Conservation (phyloP, 768 basidiomycete genomes). For the Mycena rebaudengoi region DNA sequence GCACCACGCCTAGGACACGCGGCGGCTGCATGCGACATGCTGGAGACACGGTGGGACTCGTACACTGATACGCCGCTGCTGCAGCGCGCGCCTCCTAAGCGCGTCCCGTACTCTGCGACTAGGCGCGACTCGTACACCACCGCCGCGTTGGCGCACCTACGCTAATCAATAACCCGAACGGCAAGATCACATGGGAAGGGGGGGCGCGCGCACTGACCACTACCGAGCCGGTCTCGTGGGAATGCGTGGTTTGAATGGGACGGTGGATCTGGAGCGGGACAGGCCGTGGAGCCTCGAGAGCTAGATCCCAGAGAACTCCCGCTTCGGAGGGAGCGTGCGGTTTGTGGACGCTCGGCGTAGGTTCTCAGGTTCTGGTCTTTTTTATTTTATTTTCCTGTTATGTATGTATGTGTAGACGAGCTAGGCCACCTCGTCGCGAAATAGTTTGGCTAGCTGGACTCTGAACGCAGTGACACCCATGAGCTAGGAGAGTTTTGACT, state of each 20-base stretch:
- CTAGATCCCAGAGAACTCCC: constrained; percentile 9
- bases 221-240: constrained; percentile 54
- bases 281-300: constrained; percentile 32
- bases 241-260: constrained; percentile 78
- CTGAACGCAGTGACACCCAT: no score
- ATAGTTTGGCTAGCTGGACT: no score
- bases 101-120: no score
- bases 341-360: no score
- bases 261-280: constrained; percentile 44
- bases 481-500: no score
- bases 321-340: constrained; percentile 27
- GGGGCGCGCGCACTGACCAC: constrained; percentile 39
- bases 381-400: no score
- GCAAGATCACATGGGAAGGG: constrained; percentile 54
- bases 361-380: no score
- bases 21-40: constrained; percentile 17
- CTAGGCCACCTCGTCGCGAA: no score
- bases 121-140: no score
- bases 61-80: no score
- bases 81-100: no score
- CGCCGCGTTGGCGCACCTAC: constrained; percentile 50
- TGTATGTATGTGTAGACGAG: no score
- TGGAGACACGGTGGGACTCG: constrained; percentile 45
- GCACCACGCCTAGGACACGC: constrained; percentile 38
- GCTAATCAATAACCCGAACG: constrained; percentile 24